Evolutionary conservation across 805 yeast genomes (phyloP), one percentile per base, ranked within the genome.

Genomic region (Wickerhamiella kurtzmanii): DNA sequence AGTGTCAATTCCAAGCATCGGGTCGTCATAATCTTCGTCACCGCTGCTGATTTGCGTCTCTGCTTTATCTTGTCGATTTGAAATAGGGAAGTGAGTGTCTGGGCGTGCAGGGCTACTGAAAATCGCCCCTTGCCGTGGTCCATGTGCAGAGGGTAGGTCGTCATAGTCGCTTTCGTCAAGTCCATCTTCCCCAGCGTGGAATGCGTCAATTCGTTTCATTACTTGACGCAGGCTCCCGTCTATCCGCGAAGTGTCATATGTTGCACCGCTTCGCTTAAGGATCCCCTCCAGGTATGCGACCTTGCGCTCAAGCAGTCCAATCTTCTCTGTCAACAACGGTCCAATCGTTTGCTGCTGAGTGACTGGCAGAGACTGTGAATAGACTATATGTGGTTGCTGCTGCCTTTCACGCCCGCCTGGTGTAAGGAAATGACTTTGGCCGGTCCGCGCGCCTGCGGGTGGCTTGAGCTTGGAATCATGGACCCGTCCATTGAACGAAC

Each of bases 251-350:
- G 47, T 37, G 22, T 48, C 46, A n/a, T 37, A 41, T 1, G 15
- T 2, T 6, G 51, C 20, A 15, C 37, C 22, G 21, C 32, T 4
- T 18, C 19, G 4, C 1, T 9, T 11, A 5, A 56, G 50, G 15
- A 42, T 43, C 2, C 21, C 6, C 13, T 28, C n/a, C 20, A 54
- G 41, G 1, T 25, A 20, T 4, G 25, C 21, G n/a, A 57, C 43
- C 25, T 56, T 55, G 28, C 46, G 53, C 46, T 53, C 58, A 11
- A 55, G 48, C 13, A 57, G 46, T 2, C 58, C 57, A 22, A 57
- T 55, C 35, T 56, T 55, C 41, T 57, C 60, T 6, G 53, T 28
- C 25, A 50, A 50, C 20, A 56, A 44, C 25, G 56, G 43, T 16
- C 56, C 56, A 18, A 53, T 47, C 35, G 54, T 53, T 2, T 45